Conservation (phyloP, 208 protist genomes). For the Tetramitus jugosus region DNA sequence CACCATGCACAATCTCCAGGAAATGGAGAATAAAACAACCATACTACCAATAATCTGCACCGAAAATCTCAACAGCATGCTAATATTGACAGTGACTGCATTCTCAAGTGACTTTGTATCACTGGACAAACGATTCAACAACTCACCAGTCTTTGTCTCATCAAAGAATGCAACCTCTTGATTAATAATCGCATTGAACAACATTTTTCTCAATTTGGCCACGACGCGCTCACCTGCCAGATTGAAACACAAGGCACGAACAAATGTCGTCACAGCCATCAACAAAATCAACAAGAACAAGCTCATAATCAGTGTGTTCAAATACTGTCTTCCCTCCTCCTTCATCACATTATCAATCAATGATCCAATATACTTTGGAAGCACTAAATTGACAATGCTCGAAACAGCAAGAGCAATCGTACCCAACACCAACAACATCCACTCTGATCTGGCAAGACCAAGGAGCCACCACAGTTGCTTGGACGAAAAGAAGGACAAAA, state of each 20-base stretch:
- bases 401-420: not conserved
- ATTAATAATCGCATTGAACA: not conserved
- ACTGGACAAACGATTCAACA: not conserved
- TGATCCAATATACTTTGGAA: not conserved
- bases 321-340: not conserved
- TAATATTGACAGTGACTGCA: not conserved
- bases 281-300: not conserved
- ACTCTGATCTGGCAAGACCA: not conserved
- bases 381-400: not conserved
- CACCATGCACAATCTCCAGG: slow-evolving; percentile 12
- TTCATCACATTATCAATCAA: not conserved
- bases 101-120: slow-evolving; percentile 14
- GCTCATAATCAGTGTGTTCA: not conserved
- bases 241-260: not conserved
- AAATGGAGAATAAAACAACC: not conserved
- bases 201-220: not conserved
- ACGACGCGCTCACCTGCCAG: slow-evolving; percentile 2
- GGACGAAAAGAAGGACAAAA: too few relatives aligned
- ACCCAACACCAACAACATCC: not conserved
- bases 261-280: not conserved
- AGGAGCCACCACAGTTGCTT: not conserved
- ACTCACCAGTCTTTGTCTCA: slow-evolving; percentile 19
- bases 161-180: slow-evolving; percentile 23
- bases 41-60: slow-evolving; percentile 14
- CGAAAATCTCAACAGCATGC: not conserved